A percentile compares a stretch with the other conserved stretches of the same genome.
Evolutionary conservation across 768 basidiomycete genomes (phyloP).

Genomic region (Pleurotus eryngii): DNA sequence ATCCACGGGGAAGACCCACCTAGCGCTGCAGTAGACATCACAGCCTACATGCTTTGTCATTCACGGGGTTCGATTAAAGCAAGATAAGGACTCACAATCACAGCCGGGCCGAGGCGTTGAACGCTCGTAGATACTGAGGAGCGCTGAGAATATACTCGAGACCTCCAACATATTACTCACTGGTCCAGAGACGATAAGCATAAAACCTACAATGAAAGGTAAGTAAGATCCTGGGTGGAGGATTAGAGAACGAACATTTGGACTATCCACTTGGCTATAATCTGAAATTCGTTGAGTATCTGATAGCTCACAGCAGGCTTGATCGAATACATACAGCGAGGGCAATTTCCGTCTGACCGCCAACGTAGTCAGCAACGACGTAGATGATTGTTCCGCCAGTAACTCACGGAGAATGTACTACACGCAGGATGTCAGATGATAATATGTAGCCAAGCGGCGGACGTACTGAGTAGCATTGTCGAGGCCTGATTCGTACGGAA

Average conservation of each 20-base stretch:
- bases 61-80: too few species aligned
- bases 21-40: conserved; percentile 14
- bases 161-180: conserved; percentile 3
- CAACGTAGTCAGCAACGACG: background rate
- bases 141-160: too few species aligned
- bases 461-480: conserved; percentile 17
- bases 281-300: conserved; percentile 6
- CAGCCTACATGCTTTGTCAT: conserved; percentile 6
- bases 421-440: background rate
- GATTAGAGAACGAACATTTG: conserved; percentile 16
- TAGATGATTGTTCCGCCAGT: background rate
- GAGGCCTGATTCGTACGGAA: conserved; percentile 19
- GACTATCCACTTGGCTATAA: conserved; percentile 17
- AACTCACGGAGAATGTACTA: conserved; percentile 17
- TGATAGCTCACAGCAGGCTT: background rate
- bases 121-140: too few species aligned
- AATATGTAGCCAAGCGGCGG: background rate
- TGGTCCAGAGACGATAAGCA: conserved; percentile 16
- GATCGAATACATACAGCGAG: conserved; percentile 12
- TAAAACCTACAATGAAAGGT: conserved; percentile 13
- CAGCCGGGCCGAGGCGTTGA: too few species aligned
- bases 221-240: background rate
- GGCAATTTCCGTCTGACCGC: conserved; percentile 14
- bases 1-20: conserved; percentile 4
- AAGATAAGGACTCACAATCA: too few species aligned